Conservation (phyloP, 148 eudicot genomes). For the Cornus controversa region DNA sequence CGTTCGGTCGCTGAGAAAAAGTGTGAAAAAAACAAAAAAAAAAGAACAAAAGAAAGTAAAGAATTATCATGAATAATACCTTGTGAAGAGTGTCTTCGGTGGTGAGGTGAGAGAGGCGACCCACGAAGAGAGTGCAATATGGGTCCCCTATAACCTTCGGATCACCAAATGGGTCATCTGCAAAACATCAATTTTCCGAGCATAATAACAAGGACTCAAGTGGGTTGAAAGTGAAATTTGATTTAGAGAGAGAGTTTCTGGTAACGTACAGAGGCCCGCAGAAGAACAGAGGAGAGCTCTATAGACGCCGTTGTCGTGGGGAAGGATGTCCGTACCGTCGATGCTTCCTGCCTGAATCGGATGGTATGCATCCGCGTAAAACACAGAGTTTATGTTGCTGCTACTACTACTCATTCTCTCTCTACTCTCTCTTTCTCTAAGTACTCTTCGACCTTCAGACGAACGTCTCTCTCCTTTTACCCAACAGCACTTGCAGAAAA, state of each 20-base stretch:
- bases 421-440: not conserved
- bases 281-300: constrained; percentile 89
- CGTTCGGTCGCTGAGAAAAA: not conserved
- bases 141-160: constrained; percentile 83
- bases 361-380: constrained; percentile 78
- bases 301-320: constrained; percentile 85
- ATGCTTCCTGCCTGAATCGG: constrained; percentile 97
- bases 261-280: constrained; percentile 66
- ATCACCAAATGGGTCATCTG: constrained; percentile 96
- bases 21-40: not conserved
- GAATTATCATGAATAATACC: constrained; percentile 25
- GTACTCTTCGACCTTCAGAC: too few species aligned
- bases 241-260: not conserved
- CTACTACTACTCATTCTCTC: constrained; percentile 26
- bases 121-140: constrained; percentile 80
- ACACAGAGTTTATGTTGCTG: constrained; percentile 54
- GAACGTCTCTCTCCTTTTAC: too few species aligned
- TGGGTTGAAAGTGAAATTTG: not conserved
- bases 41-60: not conserved
- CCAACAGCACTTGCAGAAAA: too few species aligned
- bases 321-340: constrained; percentile 90
- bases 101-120: constrained; percentile 69
- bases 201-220: not conserved
- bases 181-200: constrained; percentile 5
- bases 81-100: constrained; percentile 68